phyloP scores from a whole-genome alignment of 2,329 filamentous ascomycete species.

The Arthrobotrys iridis region DNA sequence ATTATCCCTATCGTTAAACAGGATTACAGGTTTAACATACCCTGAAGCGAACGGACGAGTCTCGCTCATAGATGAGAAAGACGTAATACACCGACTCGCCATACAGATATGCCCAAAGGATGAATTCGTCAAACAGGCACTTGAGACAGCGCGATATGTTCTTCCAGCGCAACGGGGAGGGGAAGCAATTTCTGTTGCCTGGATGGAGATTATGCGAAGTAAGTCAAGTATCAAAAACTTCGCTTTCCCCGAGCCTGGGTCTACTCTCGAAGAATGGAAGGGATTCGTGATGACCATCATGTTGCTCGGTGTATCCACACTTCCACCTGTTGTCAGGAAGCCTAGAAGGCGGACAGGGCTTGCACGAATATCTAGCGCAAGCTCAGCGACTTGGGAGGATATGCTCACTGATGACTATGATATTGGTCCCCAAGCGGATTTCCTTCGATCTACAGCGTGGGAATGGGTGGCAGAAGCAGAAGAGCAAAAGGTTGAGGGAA shows the following conservation, averaged over 20 bases:
- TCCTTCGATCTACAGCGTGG: conserved; percentile 72
- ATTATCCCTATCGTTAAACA: conserved; percentile 56
- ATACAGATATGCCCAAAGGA: conserved; percentile 57
- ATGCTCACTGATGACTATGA: conserved; percentile 57
- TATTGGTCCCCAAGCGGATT: conserved; percentile 58
- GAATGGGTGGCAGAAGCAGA: conserved; percentile 74
- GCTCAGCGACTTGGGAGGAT: conserved; percentile 62
- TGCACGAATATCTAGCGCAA: conserved; percentile 61
- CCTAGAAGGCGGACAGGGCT: conserved; percentile 56
- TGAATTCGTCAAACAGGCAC: conserved; percentile 55
- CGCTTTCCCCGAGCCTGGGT: conserved; percentile 44
- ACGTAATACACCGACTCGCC: conserved; percentile 56
- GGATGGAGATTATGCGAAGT: conserved; percentile 56
- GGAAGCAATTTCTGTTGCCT: conserved; percentile 57
- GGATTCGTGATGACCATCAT: conserved; percentile 58
- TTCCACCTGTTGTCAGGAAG: conserved; percentile 56
- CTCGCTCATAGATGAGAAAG: conserved; percentile 58
- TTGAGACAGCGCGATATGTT: conserved; percentile 57
- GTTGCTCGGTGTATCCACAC: conserved; percentile 55
- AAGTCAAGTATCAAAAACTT: conserved; percentile 47
- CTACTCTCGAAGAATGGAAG: conserved; percentile 57
- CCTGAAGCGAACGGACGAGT: conserved; percentile 56
- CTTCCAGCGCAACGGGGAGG: conserved; percentile 55
- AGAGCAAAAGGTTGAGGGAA: conserved; percentile 57
- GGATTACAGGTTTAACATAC: conserved; percentile 55